A percentile compares a stretch with the other conserved stretches of the same genome.
Conservation (phyloP, 2,329 filamentous ascomycete genomes). For the Aspergillus unguis region DNA sequence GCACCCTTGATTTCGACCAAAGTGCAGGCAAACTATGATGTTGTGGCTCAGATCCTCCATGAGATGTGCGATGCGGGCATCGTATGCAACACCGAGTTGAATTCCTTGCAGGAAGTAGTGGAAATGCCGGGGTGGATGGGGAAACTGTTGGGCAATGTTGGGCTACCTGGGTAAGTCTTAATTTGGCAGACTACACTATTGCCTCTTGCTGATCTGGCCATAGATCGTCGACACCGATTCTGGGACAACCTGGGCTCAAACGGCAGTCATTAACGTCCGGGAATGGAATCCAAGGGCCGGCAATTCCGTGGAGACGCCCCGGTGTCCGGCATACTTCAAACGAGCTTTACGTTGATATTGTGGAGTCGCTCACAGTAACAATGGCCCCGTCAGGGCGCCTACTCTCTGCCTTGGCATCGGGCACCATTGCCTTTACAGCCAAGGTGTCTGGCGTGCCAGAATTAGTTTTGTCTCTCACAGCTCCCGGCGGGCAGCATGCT, state of each 20-base stretch:
- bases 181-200: no score
- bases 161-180: slow-evolving; percentile 64
- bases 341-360: slow-evolving; percentile 92
- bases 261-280: slow-evolving; percentile 39
- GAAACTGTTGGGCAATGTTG: slow-evolving; percentile 83
- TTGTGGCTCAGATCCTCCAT: slow-evolving; percentile 84
- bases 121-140: slow-evolving; percentile 89
- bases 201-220: not conserved
- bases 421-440: slow-evolving; percentile 89
- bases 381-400: slow-evolving; percentile 86
- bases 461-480: slow-evolving; percentile 73
- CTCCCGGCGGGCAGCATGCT: slow-evolving; percentile 75
- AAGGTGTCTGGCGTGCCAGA: slow-evolving; percentile 95
- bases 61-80: slow-evolving; percentile 96
- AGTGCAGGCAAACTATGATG: slow-evolving; percentile 87
- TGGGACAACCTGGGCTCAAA: slow-evolving; percentile 39
- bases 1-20: slow-evolving; percentile 80
- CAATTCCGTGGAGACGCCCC: slow-evolving; percentile 82
- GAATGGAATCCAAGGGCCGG: slow-evolving; percentile 40
- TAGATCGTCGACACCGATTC: slow-evolving; percentile 40
- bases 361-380: slow-evolving; percentile 84
- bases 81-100: slow-evolving; percentile 88
- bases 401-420: slow-evolving; percentile 80
- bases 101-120: slow-evolving; percentile 84
- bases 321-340: slow-evolving; percentile 96